phyloP scores from a whole-genome alignment of 2,329 filamentous ascomycete species.

The Diaporthe eres region DNA sequence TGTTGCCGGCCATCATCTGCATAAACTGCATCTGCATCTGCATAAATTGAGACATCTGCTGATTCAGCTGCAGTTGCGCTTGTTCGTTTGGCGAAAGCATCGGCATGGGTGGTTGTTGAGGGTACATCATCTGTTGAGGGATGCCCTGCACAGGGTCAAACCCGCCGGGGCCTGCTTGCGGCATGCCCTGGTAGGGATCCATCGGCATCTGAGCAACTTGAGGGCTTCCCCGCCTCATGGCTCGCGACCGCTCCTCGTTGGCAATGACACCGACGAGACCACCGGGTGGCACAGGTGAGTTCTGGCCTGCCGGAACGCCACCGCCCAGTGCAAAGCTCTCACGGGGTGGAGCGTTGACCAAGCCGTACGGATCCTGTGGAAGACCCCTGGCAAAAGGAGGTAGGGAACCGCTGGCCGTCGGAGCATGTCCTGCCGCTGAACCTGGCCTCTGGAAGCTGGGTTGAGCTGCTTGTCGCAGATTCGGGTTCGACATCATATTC shows the following conservation, averaged over 20 bases:
- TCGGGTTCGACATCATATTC: conserved; percentile 78
- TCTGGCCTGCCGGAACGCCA: conserved; percentile 59
- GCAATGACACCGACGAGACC: conserved; percentile 92
- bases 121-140: conserved; percentile 66
- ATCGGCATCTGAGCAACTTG: conserved; percentile 73
- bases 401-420: conserved; percentile 64
- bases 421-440: conserved; percentile 70
- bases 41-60: conserved; percentile 90
- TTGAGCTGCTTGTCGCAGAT: conserved; percentile 70
- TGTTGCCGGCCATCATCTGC: conserved; percentile 78
- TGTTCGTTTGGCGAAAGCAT: conserved; percentile 75
- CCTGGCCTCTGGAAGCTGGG: conserved; percentile 65
- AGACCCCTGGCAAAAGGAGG: conserved; percentile 87
- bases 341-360: conserved; percentile 79
- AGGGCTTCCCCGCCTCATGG: conserved; percentile 83
- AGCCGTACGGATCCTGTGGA: conserved; percentile 86
- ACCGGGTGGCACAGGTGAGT: conserved; percentile 72
- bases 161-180: conserved; percentile 53
- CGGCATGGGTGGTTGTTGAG: conserved; percentile 40
- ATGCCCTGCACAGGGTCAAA: conserved; percentile 66
- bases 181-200: conserved; percentile 59
- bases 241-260: conserved; percentile 83
- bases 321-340: conserved; percentile 82
- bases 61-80: conserved; percentile 83
- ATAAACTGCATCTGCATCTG: conserved; percentile 97